These are phyloP conservation scores for Moniliophthora roreri DNA, from an alignment of 1,284 basidiomycete species.

Conservation along the genomic window DNA sequence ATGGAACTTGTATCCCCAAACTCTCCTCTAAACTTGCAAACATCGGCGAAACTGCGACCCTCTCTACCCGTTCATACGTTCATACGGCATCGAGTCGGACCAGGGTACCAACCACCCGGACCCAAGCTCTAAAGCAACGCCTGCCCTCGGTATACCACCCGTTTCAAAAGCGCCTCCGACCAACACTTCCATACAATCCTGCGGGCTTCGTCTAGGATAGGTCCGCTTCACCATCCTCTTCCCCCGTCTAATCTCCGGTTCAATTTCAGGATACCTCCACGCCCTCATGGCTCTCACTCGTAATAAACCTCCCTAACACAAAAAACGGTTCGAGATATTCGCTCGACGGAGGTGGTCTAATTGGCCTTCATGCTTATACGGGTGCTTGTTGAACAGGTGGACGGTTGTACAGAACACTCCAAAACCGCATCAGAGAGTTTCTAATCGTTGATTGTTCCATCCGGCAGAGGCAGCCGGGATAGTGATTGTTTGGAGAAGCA, in stretches of 20 bases:
- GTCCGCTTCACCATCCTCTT: slow-evolving; percentile 31
- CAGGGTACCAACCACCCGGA: slow-evolving; percentile 71
- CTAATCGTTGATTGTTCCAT: slow-evolving; percentile 80
- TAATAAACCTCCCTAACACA: slow-evolving; percentile 70
- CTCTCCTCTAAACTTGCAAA: slow-evolving; percentile 58
- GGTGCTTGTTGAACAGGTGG: slow-evolving; percentile 73
- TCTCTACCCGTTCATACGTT: slow-evolving; percentile 38
- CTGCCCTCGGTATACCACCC: slow-evolving; percentile 73
- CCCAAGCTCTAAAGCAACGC: slow-evolving; percentile 62
- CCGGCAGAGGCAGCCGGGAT: slow-evolving; percentile 60
- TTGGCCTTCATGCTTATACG: slow-evolving; percentile 79
- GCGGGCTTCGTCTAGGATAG: slow-evolving; percentile 69
- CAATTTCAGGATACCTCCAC: slow-evolving; percentile 65
- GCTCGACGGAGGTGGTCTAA: slow-evolving; percentile 62
- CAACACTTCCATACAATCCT: slow-evolving; percentile 84
- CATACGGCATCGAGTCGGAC: slow-evolving; percentile 51
- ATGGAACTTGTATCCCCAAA: slow-evolving; percentile 72
- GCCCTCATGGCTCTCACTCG: slow-evolving; percentile 53
- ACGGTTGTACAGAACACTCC: slow-evolving; percentile 74
- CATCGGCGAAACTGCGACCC: slow-evolving; percentile 40
- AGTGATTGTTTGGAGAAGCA: slow-evolving; percentile 72
- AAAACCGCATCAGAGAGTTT: slow-evolving; percentile 81
- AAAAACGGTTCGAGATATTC: slow-evolving; percentile 66
- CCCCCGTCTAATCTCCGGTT: no score
- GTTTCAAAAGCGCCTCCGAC: slow-evolving; percentile 72